phyloP scores from a whole-genome alignment of 805 yeast species.

The Suhomyces emberorum region DNA sequence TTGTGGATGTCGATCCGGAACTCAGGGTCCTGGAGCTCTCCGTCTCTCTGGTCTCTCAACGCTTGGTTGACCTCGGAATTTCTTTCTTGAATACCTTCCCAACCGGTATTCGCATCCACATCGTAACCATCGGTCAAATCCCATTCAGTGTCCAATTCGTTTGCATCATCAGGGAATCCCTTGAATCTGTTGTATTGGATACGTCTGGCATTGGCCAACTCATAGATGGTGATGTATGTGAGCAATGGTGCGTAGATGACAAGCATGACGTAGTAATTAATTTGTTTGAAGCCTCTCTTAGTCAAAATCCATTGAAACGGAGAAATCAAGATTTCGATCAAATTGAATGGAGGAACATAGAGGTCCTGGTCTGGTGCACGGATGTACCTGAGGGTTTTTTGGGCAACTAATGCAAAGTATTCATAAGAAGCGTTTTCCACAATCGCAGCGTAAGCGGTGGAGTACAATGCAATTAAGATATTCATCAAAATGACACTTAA shows the following conservation, averaged over 20 bases:
- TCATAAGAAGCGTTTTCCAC: conserved; percentile 82
- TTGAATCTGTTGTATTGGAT: conserved; percentile 66
- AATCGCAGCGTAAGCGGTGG: conserved; percentile 78
- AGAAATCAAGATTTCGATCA: conserved; percentile 52
- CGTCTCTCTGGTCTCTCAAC: conserved; percentile 51
- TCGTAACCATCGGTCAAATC: conserved; percentile 72
- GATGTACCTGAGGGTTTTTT: conserved; percentile 76
- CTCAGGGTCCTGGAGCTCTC: conserved; percentile 67
- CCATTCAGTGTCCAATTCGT: conserved; percentile 78
- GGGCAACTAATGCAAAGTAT: conserved; percentile 79
- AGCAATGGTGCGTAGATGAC: conserved; percentile 68
- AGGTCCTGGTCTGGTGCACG: conserved; percentile 87
- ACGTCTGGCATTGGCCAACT: conserved; percentile 63
- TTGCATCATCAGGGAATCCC: conserved; percentile 71
- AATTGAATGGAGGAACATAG: conserved; percentile 80
- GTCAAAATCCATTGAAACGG: conserved; percentile 34
- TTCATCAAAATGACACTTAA: conserved; percentile 75
- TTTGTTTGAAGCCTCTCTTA: conserved; percentile 27
- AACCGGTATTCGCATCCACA: conserved; percentile 27
- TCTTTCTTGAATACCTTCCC: conserved; percentile 38
- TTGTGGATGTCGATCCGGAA: conserved; percentile 48
- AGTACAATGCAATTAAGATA: conserved; percentile 78
- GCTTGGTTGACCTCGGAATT: conserved; percentile 36
- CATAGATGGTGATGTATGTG: conserved; percentile 57
- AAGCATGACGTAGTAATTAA: conserved; percentile 60